These are phyloP conservation scores for Hydnomerulius pinastri DNA, from an alignment of 768 basidiomycete genomes.

Conservation along the genomic window DNA sequence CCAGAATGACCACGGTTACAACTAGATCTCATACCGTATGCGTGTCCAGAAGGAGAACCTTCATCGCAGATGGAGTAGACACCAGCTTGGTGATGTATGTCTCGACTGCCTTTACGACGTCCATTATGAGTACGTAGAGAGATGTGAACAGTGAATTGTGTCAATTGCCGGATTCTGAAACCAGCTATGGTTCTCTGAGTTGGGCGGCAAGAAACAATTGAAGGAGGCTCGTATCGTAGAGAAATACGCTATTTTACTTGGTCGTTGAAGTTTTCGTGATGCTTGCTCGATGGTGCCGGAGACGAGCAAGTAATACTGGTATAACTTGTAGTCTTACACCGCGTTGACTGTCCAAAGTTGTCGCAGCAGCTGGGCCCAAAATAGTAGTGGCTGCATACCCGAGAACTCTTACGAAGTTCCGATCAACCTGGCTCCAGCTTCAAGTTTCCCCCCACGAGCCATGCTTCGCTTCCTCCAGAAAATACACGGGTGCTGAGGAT, in stretches of 20 bases:
- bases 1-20: not conserved
- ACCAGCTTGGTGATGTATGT: conserved; percentile 91
- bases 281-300: too few species aligned
- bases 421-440: too few species aligned
- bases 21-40: conserved; percentile 72
- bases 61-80: conserved; percentile 85
- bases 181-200: not conserved
- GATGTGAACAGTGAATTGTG: not conserved
- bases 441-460: too few species aligned
- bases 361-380: too few species aligned
- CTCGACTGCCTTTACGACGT: conserved; percentile 93
- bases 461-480: too few species aligned
- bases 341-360: too few species aligned
- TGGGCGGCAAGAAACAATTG: not conserved
- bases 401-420: too few species aligned
- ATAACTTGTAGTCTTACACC: too few species aligned
- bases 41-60: conserved; percentile 90
- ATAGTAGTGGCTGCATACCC: too few species aligned
- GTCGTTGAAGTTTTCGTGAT: too few species aligned
- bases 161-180: not conserved
- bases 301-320: too few species aligned
- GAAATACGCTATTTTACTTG: not conserved
- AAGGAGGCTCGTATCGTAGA: not conserved
- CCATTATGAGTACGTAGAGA: conserved; percentile 55
- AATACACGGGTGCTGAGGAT: too few species aligned